Evolutionary conservation across 2,329 filamentous ascomycete species (phyloP), one percentile per base, ranked within the genome.

Genomic region (Talaromyces piceae): DNA sequence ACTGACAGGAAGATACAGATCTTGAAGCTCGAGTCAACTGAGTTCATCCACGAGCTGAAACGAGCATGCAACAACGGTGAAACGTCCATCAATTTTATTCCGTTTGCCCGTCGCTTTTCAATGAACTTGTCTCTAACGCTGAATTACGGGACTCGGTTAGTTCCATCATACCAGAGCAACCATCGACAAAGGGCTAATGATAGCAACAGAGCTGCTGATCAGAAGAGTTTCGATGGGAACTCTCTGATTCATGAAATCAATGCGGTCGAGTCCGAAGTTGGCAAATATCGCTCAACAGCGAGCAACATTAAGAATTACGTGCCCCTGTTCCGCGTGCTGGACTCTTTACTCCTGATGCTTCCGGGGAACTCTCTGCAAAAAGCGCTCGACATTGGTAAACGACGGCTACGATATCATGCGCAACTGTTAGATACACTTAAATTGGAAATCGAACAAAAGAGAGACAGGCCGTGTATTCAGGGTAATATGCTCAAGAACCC

Each of bases 221-320:
- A 50, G 16, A 54, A 51, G 45, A 45, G 45, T 28, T 47, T 54
- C 23, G 44, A 47, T 5, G 43, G 49, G 22, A 45, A 51, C 39
- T 30, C 52, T 1, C 41, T 54, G 22, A 48, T 51, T 13, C 46
- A 37, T 1, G 52, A 54, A 50, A 54, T 57, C 41, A 50, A 50
- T 22, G 45, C 54, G 20, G 54, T 57, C 5, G 56, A 57, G 39
- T 33, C 25, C 2, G 48, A 52, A 30, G 45, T 57, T n/a, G 49
- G 48, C 16, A 52, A 45, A 26, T 52, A 55, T 23, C 54, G 54
- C 13, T 51, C 48, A n/a, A 56, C 54, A 26, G 49, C 54, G 7
- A 50, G 49, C 18, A 54, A 56, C 33, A 31, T 54, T 20, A 45
- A 41, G 3, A 53, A 57, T 47, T 57, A 57, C 23, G 51, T 57